Evolutionary conservation across 2,329 filamentous ascomycete species (phyloP), one percentile per base, ranked within the genome.

Genomic region (Fusarium nisikadoi): DNA sequence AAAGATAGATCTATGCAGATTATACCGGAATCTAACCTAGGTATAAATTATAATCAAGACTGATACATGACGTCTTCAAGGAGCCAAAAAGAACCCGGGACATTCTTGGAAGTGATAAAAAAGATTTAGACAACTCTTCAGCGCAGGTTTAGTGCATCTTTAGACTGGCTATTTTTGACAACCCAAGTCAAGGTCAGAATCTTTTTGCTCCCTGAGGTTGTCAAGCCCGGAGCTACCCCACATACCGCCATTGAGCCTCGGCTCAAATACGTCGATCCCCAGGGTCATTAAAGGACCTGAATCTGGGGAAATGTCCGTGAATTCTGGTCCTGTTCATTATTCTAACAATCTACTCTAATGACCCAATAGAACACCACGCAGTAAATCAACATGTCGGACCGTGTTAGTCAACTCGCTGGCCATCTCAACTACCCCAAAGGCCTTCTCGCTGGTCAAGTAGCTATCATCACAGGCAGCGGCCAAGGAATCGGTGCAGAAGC

Each of bases 401-500:
- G 92, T 71, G 84, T 93, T 54, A 84, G 87, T 43, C 93, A 96
- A 82, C 89, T 97, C 75, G 89, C 91, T 41, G 87, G 87, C 69
- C 94, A 97, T 81, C 89, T 97, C 76, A 95, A 94, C 84, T 95
- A 91, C 83, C 93, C 94, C 41, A 88, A 89, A 78, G 94, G 94
- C 65, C 86, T 97, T 80, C 89, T 97, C 60, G 88, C 88, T 35
- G 92, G 92, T 57, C 94, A 97, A 80, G 90, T 92, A 20, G 94
- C 94, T 77, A 97, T 97, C 80, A 92, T 97, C 80, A 97, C 94
- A 5, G 94, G 94, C 47, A 90, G 91, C 23, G 94, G 93, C 13
- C 94, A 97, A 81, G 94, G 94, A 66, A 97, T 97, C 80, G 94
- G 94, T 29, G 94, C 94, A 33, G 94, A 97, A 83, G 87, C 92